phyloP scores from a whole-genome alignment of 2,329 filamentous ascomycete genomes.

The Knufia fluminis region DNA sequence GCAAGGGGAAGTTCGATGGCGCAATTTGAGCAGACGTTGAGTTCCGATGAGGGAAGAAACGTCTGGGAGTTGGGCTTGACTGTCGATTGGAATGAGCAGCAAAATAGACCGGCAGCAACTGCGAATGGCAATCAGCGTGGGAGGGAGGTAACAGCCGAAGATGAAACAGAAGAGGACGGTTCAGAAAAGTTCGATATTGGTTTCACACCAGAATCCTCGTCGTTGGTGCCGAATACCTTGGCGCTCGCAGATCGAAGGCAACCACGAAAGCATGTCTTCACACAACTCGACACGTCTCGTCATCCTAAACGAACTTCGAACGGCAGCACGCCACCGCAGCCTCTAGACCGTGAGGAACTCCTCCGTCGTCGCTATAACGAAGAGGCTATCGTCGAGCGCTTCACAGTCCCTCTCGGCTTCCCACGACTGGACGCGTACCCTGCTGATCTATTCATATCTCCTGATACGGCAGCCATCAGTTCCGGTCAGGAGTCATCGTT shows the following conservation, averaged over 20 bases:
- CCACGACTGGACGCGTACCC: slow-evolving; percentile 81
- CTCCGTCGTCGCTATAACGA: slow-evolving; percentile 17
- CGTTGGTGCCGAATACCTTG: neutral
- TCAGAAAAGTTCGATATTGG: slow-evolving; percentile 8
- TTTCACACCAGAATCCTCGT: slow-evolving; percentile 5
- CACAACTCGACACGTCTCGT: slow-evolving; percentile 18
- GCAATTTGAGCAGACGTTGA: slow-evolving; percentile 57
- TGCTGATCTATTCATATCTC: slow-evolving; percentile 50
- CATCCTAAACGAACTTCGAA: slow-evolving; percentile 1
- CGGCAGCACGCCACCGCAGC: slow-evolving; percentile 7
- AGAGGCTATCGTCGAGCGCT: slow-evolving; percentile 19
- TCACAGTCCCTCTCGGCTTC: slow-evolving; percentile 37
- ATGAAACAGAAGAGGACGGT: slow-evolving; percentile 12
- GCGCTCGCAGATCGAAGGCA: slow-evolving; percentile 21
- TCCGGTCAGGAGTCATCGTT: slow-evolving; percentile 30
- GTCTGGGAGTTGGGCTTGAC: slow-evolving; percentile 67
- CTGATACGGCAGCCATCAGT: slow-evolving; percentile 37
- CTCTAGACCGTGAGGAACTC: slow-evolving; percentile 15
- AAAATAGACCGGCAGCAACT: too few species aligned
- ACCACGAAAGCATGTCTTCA: slow-evolving; percentile 15
- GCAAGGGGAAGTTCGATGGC: slow-evolving; percentile 45
- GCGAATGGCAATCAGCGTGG: neutral
- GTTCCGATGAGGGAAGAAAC: slow-evolving; percentile 67
- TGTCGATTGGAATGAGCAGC: slow-evolving; percentile 41
- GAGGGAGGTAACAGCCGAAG: neutral